Conservation (phyloP, 352 stramenopile species). For the Phytophthora cajani region DNA sequence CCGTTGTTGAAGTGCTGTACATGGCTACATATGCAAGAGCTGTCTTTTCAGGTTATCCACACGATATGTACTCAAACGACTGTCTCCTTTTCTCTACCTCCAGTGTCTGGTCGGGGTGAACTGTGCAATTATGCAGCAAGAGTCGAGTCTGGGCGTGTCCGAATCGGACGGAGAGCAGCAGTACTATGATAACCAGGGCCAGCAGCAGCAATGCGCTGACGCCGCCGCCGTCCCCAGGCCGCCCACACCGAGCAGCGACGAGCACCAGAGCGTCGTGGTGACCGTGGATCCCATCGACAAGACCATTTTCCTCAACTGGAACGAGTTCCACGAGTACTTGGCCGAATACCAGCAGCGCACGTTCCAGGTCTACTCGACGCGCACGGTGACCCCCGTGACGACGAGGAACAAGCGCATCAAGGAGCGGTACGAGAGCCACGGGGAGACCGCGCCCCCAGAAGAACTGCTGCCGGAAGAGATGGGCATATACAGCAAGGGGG, state of each 20-base stretch:
- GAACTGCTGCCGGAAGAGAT: constrained; percentile 34
- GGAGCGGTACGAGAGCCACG: constrained; percentile 22
- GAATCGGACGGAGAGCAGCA: constrained; percentile 9
- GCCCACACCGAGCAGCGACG: constrained; percentile 7
- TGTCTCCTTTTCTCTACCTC: not conserved
- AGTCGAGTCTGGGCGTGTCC: not conserved
- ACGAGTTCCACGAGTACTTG: constrained; percentile 40
- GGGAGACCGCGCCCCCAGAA: constrained; percentile 8
- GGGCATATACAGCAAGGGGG: constrained; percentile 33
- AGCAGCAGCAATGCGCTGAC: not conserved
- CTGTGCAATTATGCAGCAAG: constrained; percentile 24
- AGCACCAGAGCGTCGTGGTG: constrained; percentile 18
- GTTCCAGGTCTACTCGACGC: constrained; percentile 38
- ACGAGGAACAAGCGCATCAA: constrained; percentile 33
- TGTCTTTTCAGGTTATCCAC: too few species aligned
- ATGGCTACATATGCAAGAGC: too few species aligned
- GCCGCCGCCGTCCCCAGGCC: not conserved
- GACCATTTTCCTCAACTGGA: constrained; percentile 31
- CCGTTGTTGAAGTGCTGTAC: too few species aligned
- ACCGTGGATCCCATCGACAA: constrained; percentile 25
- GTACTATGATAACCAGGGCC: too few species aligned
- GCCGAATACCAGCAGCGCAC: constrained; percentile 38
- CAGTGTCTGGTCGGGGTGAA: constrained; percentile 32
- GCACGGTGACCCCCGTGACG: constrained; percentile 28
- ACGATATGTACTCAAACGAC: too few species aligned